Evolutionary conservation across 2,329 filamentous ascomycete genomes (phyloP), one percentile per base, ranked within the genome.

Genomic region (Chrysosporium queenslandicum): DNA sequence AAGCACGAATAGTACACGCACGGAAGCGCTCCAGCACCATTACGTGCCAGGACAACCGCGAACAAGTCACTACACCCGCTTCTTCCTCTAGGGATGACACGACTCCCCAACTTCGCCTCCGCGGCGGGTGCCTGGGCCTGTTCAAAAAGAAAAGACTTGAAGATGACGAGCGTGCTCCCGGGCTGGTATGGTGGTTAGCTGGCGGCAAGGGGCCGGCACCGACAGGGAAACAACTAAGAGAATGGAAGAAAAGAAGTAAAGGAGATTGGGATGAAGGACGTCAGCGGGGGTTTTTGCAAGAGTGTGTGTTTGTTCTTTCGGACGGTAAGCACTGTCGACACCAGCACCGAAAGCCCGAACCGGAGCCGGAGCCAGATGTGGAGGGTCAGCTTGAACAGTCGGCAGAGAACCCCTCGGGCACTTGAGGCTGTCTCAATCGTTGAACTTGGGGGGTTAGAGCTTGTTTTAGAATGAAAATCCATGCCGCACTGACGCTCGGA

Each of bases 291-390:
- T 57, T 52, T n/a, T 41, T 53, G 23, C 25, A 50, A 32, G 55
- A 57, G 50, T 42, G 46, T 40, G 36, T 39, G 3, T 55, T 43
- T 29, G 55, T 55, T 40, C n/a, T 55, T n/a, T 53, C 55, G 20
- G n/a, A 43, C 23, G 53, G 53, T 12, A 55, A 45, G 39, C 56
- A 11, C 36, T 55, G 39, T 53, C 41, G 34, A 30, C 9, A 55
- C 52, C 41, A 51, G 61, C 60, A 29, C 21, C 46, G 46, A 7
- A 55, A 58, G 42, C 68, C 68, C 55, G 7, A 4, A 8, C 37
- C 27, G 8, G 40, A 27, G 20, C 39, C 39, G n/a, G 25, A 30
- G 3, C 3, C 40, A 23, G 40, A 29, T 6, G 39, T 16, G 23
- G 29, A 16, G 21, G 21, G 14, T 23, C 40, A 23, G 23, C 21